Conservation (phyloP, 2,329 filamentous ascomycete genomes). For the Exophiala phaeomuriformis region DNA sequence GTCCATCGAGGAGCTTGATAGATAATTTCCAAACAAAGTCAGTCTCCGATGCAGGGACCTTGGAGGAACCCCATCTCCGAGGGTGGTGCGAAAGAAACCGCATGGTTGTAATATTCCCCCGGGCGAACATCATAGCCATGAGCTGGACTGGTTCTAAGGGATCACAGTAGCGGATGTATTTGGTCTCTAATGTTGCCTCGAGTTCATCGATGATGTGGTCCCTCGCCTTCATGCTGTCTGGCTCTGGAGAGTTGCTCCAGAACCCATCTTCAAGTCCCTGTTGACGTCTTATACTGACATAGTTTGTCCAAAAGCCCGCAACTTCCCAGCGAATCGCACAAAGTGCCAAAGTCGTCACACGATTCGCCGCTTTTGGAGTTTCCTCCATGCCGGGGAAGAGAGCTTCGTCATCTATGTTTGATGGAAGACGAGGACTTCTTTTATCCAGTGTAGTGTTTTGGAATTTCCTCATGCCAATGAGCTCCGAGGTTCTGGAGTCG, state of each 20-base stretch:
- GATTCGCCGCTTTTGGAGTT: conserved; percentile 7
- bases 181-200: conserved; percentile 30
- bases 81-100: conserved; percentile 32
- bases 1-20: conserved; percentile 32
- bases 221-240: conserved; percentile 8
- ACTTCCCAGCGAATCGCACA: conserved; percentile 13
- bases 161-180: conserved; percentile 33
- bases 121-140: conserved; percentile 37
- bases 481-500: conserved; percentile 31
- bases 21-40: conserved; percentile 29
- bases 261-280: background rate
- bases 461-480: conserved; percentile 23
- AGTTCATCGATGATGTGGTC: conserved; percentile 28
- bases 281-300: conserved; percentile 1
- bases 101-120: conserved; percentile 38
- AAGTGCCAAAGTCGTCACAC: conserved; percentile 19
- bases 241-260: background rate
- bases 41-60: conserved; percentile 28
- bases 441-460: conserved; percentile 23
- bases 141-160: conserved; percentile 35
- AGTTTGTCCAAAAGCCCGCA: conserved; percentile 5
- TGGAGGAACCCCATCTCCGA: conserved; percentile 31
- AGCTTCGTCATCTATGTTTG: conserved; percentile 54
- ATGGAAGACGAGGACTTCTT: conserved; percentile 35
- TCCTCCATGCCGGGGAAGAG: conserved; percentile 39